Conservation (phyloP, 352 stramenopile genomes). For the Aphanomyces stellatus region DNA sequence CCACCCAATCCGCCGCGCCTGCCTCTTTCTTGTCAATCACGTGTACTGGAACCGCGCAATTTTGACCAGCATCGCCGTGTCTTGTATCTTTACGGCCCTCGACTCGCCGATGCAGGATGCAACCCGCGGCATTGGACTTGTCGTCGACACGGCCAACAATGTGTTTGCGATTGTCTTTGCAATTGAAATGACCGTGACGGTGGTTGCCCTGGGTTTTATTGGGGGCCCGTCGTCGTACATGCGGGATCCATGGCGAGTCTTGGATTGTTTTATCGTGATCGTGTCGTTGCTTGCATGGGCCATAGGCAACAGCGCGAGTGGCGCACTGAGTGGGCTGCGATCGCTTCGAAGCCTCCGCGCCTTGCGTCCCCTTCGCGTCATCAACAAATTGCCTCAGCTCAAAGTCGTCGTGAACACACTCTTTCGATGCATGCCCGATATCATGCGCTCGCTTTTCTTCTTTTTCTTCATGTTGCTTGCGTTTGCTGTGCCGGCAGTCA, state of each 20-base stretch:
- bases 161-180: conserved; percentile 72
- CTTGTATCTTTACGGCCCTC: conserved; percentile 73
- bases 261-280: conserved; percentile 86
- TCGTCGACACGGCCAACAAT: conserved; percentile 62
- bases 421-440: conserved; percentile 81
- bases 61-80: conserved; percentile 28
- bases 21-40: background rate
- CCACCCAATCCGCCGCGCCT: conserved; percentile 28
- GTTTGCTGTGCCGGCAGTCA: conserved; percentile 92
- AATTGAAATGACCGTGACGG: conserved; percentile 85
- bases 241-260: conserved; percentile 79
- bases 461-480: conserved; percentile 90
- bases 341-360: conserved; percentile 79
- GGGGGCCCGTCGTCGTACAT: conserved; percentile 66
- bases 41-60: background rate
- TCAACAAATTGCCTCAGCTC: conserved; percentile 75
- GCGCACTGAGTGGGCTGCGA: conserved; percentile 65
- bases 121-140: conserved; percentile 26
- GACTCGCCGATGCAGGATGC: conserved; percentile 77
- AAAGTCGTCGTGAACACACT: conserved; percentile 89
- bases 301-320: conserved; percentile 52
- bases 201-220: conserved; percentile 76
- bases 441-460: conserved; percentile 76
- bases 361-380: conserved; percentile 86
- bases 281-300: conserved; percentile 53